Evolutionary conservation across 2,329 filamentous ascomycete species (phyloP), one percentile per base, ranked within the genome.

Genomic region (Neofusicoccum kwambonambiense): DNA sequence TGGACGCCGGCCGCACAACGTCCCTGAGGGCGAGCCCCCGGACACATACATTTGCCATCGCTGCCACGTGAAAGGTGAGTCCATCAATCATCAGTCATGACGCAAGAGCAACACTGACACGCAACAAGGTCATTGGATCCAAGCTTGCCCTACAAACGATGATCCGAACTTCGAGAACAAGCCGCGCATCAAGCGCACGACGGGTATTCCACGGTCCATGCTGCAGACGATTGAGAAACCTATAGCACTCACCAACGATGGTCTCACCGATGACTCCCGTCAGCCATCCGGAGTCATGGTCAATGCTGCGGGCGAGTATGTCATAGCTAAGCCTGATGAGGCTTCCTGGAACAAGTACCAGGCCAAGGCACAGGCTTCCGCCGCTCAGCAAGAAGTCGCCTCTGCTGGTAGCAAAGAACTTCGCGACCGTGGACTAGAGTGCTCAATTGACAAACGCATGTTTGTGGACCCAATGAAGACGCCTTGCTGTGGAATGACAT

Each of bases 391-490:
- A 77, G 92, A 94, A 76, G 89, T 88, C 66, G 88, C 88, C 62
- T 87, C 88, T 69, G 86, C 89, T 71, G 91, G 89, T 74, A 90
- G 91, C 81, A 93, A 95, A 82, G 92, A 94, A 77, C 82, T 97
- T 72, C 90, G 92, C 80, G 91, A 95, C 78, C 89, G 87, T 73
- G 94, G 94, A 70, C 83, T 99, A 76, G 90, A 95, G 79, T 99
- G 95, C 84, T 86, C 93, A 70, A 90, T 98, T 84, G 95, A 98
- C 88, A 96, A 96, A 82, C 93, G 92, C 80, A 90, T 97, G 86
- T 97, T 98, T 82, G 89, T 96, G 88, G 92, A 97, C 79, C 94
- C 95, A 86, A 95, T 96, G 86, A 96, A 97, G 87, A 98, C 95
- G 76, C 94, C 95, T 70, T 99, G 95, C 87, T 99, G 95, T 85